These are phyloP conservation scores for Scheffersomyces insectosa DNA, from an alignment of 1,139 yeast species.

Conservation along the genomic window DNA sequence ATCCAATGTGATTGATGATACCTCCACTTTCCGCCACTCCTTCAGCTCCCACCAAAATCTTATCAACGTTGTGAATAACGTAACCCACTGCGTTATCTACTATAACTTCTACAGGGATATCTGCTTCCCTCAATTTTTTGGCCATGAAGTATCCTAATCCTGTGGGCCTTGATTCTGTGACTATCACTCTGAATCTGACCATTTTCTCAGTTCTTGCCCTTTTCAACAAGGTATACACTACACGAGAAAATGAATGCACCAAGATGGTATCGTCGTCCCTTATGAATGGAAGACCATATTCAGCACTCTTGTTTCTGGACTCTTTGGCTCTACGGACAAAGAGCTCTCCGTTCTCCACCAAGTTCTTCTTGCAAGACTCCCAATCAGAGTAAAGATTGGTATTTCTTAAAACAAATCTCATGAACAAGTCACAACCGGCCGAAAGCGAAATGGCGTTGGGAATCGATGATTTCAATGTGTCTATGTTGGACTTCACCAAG, in stretches of 20 bases:
- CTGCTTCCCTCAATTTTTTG: constrained; percentile 62
- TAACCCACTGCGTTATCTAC: constrained; percentile 92
- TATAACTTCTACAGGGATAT: constrained; percentile 87
- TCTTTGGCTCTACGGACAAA: constrained; percentile 92
- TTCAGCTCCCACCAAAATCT: constrained; percentile 95
- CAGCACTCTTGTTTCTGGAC: constrained; percentile 84
- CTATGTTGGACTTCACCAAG: constrained; percentile 73
- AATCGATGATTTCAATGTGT: constrained; percentile 71
- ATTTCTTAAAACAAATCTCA: constrained; percentile 88
- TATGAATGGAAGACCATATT: constrained; percentile 83
- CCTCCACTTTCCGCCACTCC: constrained; percentile 99
- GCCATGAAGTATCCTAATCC: constrained; percentile 81
- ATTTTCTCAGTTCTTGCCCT: constrained; percentile 71
- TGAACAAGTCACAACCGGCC: constrained; percentile 97
- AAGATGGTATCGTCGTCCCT: constrained; percentile 89
- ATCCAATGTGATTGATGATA: constrained; percentile 91
- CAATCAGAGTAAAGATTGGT: constrained; percentile 89
- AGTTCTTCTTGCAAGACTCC: constrained; percentile 88
- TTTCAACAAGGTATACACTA: constrained; percentile 72
- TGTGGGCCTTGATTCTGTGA: constrained; percentile 91
- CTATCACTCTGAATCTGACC: constrained; percentile 84
- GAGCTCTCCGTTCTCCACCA: constrained; percentile 90
- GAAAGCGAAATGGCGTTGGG: constrained; percentile 89
- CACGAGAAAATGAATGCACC: constrained; percentile 92
- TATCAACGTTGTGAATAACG: constrained; percentile 87